Percentiles rank a stretch among this genome's conserved stretches.
These are phyloP conservation scores for Irineochytrium annulatum DNA, from an alignment of 192 early-diverging fungal species.

Conservation along the genomic window DNA sequence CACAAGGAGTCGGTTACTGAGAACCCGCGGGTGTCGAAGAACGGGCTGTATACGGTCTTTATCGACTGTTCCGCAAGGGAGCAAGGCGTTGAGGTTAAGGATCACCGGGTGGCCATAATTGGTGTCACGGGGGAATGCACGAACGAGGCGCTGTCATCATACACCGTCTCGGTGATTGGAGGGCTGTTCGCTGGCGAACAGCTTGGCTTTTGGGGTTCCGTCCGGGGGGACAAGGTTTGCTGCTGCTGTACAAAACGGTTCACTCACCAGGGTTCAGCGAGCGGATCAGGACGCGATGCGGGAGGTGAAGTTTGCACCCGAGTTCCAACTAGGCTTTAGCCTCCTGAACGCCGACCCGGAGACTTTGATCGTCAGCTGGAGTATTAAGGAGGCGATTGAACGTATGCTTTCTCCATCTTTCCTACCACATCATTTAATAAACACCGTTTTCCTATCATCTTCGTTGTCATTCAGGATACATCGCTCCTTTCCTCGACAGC, in stretches of 20 bases:
- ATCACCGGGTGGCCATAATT: slow-evolving; percentile 1
- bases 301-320: slow-evolving; percentile 77
- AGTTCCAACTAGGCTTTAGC: slow-evolving; percentile 82
- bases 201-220: not conserved
- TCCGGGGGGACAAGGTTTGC: not conserved
- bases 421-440: not conserved
- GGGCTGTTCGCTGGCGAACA: slow-evolving; percentile 37
- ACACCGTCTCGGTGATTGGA: slow-evolving; percentile 10
- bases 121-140: not conserved
- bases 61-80: slow-evolving; percentile 10
- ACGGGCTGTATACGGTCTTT: slow-evolving; percentile 21
- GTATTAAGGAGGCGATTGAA: slow-evolving; percentile 67
- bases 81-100: not conserved
- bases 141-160: not conserved
- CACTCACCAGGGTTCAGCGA: not conserved
- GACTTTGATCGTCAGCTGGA: slow-evolving; percentile 71
- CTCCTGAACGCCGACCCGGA: slow-evolving; percentile 80
- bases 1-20: not conserved
- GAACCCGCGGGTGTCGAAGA: slow-evolving; percentile 1
- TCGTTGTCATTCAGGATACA: not conserved
- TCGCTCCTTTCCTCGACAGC: slow-evolving; percentile 68
- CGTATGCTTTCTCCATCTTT: slow-evolving; percentile 31
- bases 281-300: slow-evolving; percentile 46
- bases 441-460: not conserved
- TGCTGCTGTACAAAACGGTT: not conserved